Evolutionary conservation across 257 asterid genomes (phyloP).

Genomic region (Nicotiana tomentosiformis): DNA sequence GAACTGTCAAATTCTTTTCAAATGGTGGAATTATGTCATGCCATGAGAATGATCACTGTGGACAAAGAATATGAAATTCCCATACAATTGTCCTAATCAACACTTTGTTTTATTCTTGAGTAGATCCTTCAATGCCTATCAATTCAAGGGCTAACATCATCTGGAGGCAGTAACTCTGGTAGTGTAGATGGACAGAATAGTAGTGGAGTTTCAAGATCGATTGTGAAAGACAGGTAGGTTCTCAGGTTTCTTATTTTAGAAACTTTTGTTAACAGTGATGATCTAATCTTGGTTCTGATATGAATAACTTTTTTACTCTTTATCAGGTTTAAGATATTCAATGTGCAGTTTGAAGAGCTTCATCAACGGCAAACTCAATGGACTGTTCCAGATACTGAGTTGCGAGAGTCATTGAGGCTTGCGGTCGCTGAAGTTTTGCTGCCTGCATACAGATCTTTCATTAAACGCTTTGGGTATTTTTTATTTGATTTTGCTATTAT

Average conservation of each 20-base stretch:
- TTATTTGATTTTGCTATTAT: background rate
- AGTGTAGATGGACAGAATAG: conserved; percentile 82
- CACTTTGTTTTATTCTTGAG: background rate
- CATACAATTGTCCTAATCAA: background rate
- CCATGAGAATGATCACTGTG: background rate
- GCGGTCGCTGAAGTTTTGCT: conserved; percentile 95
- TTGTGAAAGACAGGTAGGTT: conserved; percentile 89
- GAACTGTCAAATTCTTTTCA: background rate
- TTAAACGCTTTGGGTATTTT: conserved; percentile 81
- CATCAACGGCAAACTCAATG: conserved; percentile 97
- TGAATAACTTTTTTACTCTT: background rate
- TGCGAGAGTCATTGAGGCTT: conserved; percentile 89
- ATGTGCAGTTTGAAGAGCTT: conserved; percentile 90
- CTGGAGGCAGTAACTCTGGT: conserved; percentile 77
- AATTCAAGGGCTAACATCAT: conserved; percentile 80
- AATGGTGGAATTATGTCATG: background rate
- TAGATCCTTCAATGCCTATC: conserved; percentile 82
- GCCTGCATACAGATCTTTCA: conserved; percentile 97
- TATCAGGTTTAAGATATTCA: conserved; percentile 79
- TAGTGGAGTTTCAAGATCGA: conserved; percentile 90
- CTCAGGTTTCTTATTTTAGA: conserved; percentile 6
- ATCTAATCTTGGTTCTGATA: background rate
- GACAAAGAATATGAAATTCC: background rate
- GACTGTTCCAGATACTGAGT: conserved; percentile 97
- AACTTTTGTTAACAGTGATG: background rate